Conservation (phyloP, 495 filamentous ascomycete species). For the Hyphodiscus hymeniophilus region DNA sequence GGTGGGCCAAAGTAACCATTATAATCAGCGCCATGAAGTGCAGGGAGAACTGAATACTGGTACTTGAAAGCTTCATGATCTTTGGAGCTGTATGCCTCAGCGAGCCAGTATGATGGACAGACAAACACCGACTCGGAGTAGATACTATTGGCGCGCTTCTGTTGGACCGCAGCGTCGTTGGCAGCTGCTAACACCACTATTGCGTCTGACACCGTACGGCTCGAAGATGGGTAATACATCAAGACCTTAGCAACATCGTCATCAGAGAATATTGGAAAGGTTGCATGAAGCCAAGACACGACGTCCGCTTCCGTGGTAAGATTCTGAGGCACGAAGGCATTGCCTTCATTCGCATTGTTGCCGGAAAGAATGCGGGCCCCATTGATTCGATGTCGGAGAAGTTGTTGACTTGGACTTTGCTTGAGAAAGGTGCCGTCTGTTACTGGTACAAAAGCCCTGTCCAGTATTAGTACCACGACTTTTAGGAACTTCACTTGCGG, state of each 20-base stretch:
- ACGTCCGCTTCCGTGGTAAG: slow-evolving; percentile 40
- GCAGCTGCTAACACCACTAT: slow-evolving; percentile 5
- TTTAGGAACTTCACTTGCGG: too few species aligned
- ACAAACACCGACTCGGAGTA: slow-evolving; percentile 36
- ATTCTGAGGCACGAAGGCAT: slow-evolving; percentile 40
- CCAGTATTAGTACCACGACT: too few species aligned
- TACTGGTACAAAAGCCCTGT: slow-evolving; percentile 56
- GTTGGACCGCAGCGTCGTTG: slow-evolving; percentile 27
- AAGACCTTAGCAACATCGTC: slow-evolving; percentile 40
- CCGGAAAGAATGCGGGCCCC: slow-evolving; percentile 43
- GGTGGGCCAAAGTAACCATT: slow-evolving; percentile 39
- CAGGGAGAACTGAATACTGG: slow-evolving; percentile 52
- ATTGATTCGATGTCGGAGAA: slow-evolving; percentile 41
- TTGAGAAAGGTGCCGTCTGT: slow-evolving; percentile 52
- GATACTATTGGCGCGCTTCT: slow-evolving; percentile 19
- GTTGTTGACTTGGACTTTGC: slow-evolving; percentile 43
- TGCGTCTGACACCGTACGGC: slow-evolving; percentile 19
- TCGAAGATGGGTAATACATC: slow-evolving; percentile 33
- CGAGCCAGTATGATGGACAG: slow-evolving; percentile 31
- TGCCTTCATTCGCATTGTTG: slow-evolving; percentile 47
- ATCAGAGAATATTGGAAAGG: slow-evolving; percentile 42
- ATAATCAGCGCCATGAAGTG: slow-evolving; percentile 42
- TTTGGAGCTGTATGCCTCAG: slow-evolving; percentile 45
- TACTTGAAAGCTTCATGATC: slow-evolving; percentile 49
- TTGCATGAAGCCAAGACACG: slow-evolving; percentile 31